A percentile compares a stretch with the other conserved stretches of the same genome.
Evolutionary conservation across 108 stramenopile species (phyloP).

Genomic region (Cylindrotheca fusiformis): DNA sequence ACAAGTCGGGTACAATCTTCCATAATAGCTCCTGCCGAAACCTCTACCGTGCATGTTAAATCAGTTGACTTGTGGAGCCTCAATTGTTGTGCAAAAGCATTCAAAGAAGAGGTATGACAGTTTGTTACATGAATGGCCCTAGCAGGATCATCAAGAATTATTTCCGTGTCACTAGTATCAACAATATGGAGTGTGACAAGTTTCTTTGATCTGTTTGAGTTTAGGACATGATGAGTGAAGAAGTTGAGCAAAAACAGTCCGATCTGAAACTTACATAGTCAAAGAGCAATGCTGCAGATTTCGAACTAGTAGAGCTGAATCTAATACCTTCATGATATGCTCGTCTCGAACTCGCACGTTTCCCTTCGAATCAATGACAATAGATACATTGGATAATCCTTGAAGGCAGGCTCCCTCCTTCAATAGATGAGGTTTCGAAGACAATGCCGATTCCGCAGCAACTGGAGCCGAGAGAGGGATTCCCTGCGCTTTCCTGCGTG

Average conservation of each 20-base stretch:
- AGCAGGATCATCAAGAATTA: constrained; percentile 1
- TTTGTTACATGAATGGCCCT: constrained; percentile 33
- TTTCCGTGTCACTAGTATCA: background rate
- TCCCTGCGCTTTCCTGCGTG: constrained; percentile 2
- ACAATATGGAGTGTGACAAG: constrained; percentile 9
- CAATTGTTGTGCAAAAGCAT: constrained; percentile 33
- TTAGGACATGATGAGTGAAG: background rate
- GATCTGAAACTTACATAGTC: constrained; percentile 11
- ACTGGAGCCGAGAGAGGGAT: background rate
- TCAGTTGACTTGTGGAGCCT: constrained; percentile 32
- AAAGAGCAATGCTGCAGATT: constrained; percentile 8
- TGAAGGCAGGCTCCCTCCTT: constrained; percentile 8
- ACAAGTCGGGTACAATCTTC: constrained; percentile 28
- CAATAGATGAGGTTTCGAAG: background rate
- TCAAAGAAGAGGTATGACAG: constrained; percentile 11
- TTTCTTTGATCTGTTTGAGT: background rate
- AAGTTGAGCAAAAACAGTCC: background rate
- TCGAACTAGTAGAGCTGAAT: constrained; percentile 5
- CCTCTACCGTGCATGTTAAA: constrained; percentile 20
- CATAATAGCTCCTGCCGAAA: constrained; percentile 31
- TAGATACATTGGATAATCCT: constrained; percentile 2
- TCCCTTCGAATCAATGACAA: constrained; percentile 9
- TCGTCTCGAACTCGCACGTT: constrained; percentile 2
- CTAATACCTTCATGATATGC: background rate
- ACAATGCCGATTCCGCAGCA: background rate